Evolutionary conservation across 2,329 filamentous ascomycete species (phyloP).

Genomic region (Boeremia lycopersici): DNA sequence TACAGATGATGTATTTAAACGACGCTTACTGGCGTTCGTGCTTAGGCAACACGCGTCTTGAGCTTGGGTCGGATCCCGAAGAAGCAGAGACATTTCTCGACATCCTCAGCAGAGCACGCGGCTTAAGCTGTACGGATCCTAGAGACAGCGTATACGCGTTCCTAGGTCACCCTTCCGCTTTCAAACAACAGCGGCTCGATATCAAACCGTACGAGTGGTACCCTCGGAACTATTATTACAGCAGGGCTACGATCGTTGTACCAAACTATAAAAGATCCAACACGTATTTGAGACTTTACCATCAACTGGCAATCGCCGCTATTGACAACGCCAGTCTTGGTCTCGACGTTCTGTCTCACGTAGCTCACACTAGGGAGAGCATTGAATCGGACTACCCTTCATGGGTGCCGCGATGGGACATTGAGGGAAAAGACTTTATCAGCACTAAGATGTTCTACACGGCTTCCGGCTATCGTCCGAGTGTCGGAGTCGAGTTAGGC

Average conservation of each 20-base stretch:
- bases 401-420: slow-evolving; percentile 7
- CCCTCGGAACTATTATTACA: slow-evolving; percentile 2
- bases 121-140: slow-evolving; percentile 5
- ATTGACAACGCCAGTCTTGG: neutral
- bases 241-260: neutral
- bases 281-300: neutral
- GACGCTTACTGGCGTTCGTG: neutral
- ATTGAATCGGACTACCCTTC: neutral
- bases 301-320: neutral
- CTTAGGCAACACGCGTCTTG: neutral
- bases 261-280: slow-evolving; percentile 1
- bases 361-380: neutral
- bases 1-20: neutral
- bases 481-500: neutral
- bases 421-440: neutral
- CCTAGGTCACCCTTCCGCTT: slow-evolving; percentile 17
- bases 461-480: neutral
- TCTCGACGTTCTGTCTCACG: neutral
- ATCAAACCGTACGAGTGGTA: slow-evolving; percentile 7
- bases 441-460: neutral
- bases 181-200: slow-evolving; percentile 9
- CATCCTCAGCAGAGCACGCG: neutral
- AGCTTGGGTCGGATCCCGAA: slow-evolving; percentile 4
- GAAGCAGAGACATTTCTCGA: slow-evolving; percentile 11
- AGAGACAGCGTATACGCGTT: slow-evolving; percentile 14